Evolutionary conservation across 495 filamentous ascomycete species (phyloP), one percentile per base, ranked within the genome.

Genomic region (Articulospora tetracladia): DNA sequence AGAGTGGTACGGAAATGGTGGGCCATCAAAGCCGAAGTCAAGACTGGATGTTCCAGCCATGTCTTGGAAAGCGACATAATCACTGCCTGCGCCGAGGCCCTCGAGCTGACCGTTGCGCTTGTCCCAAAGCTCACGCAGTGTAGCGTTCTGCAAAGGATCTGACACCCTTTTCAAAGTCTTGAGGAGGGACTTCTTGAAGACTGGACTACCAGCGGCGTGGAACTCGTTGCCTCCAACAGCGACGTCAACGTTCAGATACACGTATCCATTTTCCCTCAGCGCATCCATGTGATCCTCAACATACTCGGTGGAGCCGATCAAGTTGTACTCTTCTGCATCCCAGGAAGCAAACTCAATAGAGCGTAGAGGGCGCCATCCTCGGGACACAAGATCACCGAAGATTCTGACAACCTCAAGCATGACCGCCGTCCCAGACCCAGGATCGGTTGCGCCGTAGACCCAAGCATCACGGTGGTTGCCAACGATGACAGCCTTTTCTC

Each of bases 401-500:
- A 96, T 84, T 36, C 87, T 83, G 11, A 91, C 81, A 47, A 98
- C 79, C 72, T 98, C 95, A 19, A 97, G 73, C 77, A 97, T 87
- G 25, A 97, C 81, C 13, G 94, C 95, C 0, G 93, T 97, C 15
- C 93, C 95, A 53, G 89, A 91, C 57, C 90, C 89, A 0, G 95
- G 90, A 62, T 92, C 88, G 1, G 83, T 83, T 55, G 91, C 91
- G 2, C 95, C 93, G 67, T 95, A 89, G 55, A 91, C 88, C 91
- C 90, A 97, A 8, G 92, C 86, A 69, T 98, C 94, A 20, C 94
- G 90, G 70, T 97, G 94, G 69, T 92, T 96, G 24, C 94, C 95
- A 57, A 98, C 80, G 55, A 96, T 89, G 68, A 98, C 86, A 51
- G 86, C 87, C 73, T 97, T 96, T 53, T 92, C 84, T 2, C 76